Base-by-base conservation (phyloP, 2,329 filamentous ascomycete genomes). In the Pseudogymnoascus sp. region DNA sequence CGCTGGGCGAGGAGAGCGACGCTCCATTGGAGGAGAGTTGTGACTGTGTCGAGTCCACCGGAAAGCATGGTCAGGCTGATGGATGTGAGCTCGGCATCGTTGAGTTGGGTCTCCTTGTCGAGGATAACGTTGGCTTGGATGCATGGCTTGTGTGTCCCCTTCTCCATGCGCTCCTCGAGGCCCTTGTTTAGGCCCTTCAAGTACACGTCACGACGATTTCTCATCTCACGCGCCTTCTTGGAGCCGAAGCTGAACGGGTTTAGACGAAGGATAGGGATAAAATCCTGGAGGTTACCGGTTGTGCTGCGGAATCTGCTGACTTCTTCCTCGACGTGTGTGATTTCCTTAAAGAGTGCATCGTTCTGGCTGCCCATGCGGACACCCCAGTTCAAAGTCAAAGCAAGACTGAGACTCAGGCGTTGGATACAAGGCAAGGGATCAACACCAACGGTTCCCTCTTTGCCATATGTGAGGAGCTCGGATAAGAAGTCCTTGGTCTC, bases 351-450 rank as follows among this genome's bases (percentile, higher is more conserved):
- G n/a, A 87, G 75, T 6, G 80, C 76, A 63, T 85, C 80, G n/a
- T 87, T 78, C 63, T 85, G 80, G 14, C 80, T 83, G 11, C 78
- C 79, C 73, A 89, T 81, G 0, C 86, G 80, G 0, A 82, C 81
- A 0, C 86, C 87, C 85, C 85, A 89, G 71, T 89, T 89, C 14
- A 89, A 75, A 0, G 86, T 89, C 25, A 89, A 73, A 0, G 84
- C 81, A 2, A 89, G 77, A n/a, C 82, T 86, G 3, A 89, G 74
- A 11, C 80, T 83, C 0, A 89, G 78, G 0, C 86, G 81, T 69
- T 88, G 86, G 54, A 89, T 87, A 81, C 87, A 85, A 0, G 85
- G 84, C 83, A 88, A 85, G 0, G 86, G 85, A 64, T 89, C 84
- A 0, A 88, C 80, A 0, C 83, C 78, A 1, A 75, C 75, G 0